Evolutionary conservation across 1,139 yeast genomes (phyloP), one percentile per base, ranked within the genome.

Genomic region (Candida albicans): DNA sequence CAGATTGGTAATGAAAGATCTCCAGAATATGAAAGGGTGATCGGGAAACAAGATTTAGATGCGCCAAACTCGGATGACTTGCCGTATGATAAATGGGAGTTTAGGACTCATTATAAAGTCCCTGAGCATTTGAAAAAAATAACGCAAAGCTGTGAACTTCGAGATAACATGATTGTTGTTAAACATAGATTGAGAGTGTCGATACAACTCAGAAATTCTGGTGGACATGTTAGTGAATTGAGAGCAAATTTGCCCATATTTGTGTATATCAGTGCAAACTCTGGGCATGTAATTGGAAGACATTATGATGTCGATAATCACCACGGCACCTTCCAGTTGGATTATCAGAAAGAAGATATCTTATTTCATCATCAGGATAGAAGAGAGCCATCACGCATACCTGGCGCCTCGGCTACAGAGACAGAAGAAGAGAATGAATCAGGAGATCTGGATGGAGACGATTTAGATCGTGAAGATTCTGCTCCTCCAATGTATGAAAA

Each of bases 141-240:
- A 32, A 79, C 85, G 2, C 91, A 80, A 49, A 78, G 81, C 43
- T 79, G 86, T 58, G 72, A 72, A 13, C 61, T 81, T 35, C 70
- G 71, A 41, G 65, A 71, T 39, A 74, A 72, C 24, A 57, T 79
- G 43, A 67, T 83, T 41, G 75, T 71, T 46, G 84, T 83, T 6
- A 75, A 80, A 46, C 91, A 85, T 59, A 73, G 84, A 52, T 57
- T 85, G 37, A 75, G 84, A 46, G 64, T 84, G 15, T 72, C 73
- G 2, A 73, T 84, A 24, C 78, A 77, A 43, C 60, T 85, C 37
- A 67, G 75, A 26, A 84, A 84, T 55, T 68, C 78, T 2, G 81
- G 76, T 48, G 87, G 88, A 1, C 87, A 82, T 55, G 69, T 77
- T 6, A 81, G 87, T 47, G 91, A 85, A 61, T 63, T 84, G 27